Evolutionary conservation across 2,329 filamentous ascomycete genomes (phyloP), one percentile per base, ranked within the genome.

Genomic region (Drechmeria coniospora): DNA sequence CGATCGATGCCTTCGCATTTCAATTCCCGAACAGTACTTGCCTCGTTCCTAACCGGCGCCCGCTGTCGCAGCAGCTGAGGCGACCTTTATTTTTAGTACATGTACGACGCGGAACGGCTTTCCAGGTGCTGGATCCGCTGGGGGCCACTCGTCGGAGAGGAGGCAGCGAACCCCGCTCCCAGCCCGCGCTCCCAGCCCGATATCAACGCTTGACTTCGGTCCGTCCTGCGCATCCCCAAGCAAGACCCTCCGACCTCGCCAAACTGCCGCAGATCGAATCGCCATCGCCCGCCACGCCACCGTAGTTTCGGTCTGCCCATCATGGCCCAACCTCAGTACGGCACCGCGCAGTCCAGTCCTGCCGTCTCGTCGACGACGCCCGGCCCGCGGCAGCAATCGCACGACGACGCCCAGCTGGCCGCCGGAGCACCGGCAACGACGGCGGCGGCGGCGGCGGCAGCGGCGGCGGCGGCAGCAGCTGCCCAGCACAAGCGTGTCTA

Each of bases 401-500:
- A 34, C n/a, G 27, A 27, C 13, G 25, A 29, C 8, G 29, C 24
- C 12, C 27, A 22, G 23, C 30, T 30, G 28, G n/a, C 32, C 31
- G 16, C 26, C 24, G 26, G 10, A 24, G 26, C 26, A 6, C 13
- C 44, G 38, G 22, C 36, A 33, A 22, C 40, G 37, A 9, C 40
- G 33, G 16, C 33, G 32, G 14, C 29, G 30, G 35, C 31, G 23
- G 15, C 38, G 36, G 12, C 24, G 36, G 27, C 29, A 27, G 25
- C 37, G 34, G 25, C 29, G 26, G 28, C 30, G 28, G 18, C 25
- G 21, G 27, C 20, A 27, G 23, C 20, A 34, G 25, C 37, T 12
- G 20, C 48, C 15, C 63, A 66, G 40, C 66, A 74, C 46, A 72
- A 72, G 49, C 65, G 68, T 29, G 68, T 73, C 37, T 74, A 74